Base-by-base conservation (phyloP, 306 rosid species). In the Quercus dentata region DNA sequence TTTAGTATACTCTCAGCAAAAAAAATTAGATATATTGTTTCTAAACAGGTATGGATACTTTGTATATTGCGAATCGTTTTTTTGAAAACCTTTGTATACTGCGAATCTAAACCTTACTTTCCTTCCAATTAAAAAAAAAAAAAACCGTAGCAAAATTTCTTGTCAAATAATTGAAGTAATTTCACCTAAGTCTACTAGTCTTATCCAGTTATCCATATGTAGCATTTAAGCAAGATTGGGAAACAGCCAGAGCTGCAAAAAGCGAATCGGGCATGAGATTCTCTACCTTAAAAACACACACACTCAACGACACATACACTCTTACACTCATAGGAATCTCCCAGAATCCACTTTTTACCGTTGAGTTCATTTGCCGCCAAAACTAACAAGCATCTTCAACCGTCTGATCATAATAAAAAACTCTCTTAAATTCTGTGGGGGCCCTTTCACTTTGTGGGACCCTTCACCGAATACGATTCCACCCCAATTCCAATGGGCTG, bases 401-500 rank as follows among this genome's bases (percentile, higher is more conserved):
- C 89, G 90, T 91, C 72, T 1, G 87, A 86, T 85, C 44, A 11
- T 12, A 49, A 12, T 49, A 3, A 49, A 49, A 49, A 49, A 12
- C 17, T 49, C 69, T 25, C 49, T 82, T 67, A 2, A 73, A 52
- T 68, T 80, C 59, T 51, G 41, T 46, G 90, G 88, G 91, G 92
- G 77, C 88, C 88, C 31, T 63, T 84, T 44, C 15, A 7, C 8
- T 58, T 7, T 44, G 59, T 83, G 92, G 92, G 81, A 85, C 92
- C 92, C 87, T 49, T 10, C 15, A 3, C 63, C 79, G 85, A 88
- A 82, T 77, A 77, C 13, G 86, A 86, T 84, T 89, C 97, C 84
- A 78, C 54, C 13, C 54, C 15, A 49, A 49, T 41, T 41, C 11
- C 46, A 41, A 41, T 41, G 5, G 54, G 17, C 17, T 13, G 1